Evolutionary conservation across 2,329 filamentous ascomycete genomes (phyloP).

Genomic region (Arachnopeziza araneosa): DNA sequence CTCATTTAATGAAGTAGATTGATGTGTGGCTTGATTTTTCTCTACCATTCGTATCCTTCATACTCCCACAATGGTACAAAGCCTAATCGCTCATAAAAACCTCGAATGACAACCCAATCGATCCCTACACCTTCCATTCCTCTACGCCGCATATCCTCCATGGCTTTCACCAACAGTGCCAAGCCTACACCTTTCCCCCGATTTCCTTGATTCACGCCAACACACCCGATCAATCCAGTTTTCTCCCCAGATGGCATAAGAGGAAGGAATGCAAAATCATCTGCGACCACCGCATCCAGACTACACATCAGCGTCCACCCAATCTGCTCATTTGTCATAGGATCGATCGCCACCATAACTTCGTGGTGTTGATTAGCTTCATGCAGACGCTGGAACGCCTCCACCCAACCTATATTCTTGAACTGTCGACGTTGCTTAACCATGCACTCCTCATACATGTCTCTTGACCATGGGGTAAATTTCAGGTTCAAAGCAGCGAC

Average conservation of each 20-base stretch:
- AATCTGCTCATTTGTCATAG: constrained; percentile 32
- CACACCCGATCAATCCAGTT: constrained; percentile 40
- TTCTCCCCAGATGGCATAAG: constrained; percentile 32
- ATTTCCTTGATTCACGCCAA: constrained; percentile 36
- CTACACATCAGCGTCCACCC: constrained; percentile 42
- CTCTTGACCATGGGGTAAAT: not conserved
- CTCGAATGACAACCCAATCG: constrained; percentile 38
- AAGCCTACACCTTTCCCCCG: constrained; percentile 37
- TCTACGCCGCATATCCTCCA: constrained; percentile 38
- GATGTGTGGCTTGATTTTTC: not conserved
- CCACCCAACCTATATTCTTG: constrained; percentile 35
- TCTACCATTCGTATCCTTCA: constrained; percentile 23
- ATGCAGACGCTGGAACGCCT: constrained; percentile 34
- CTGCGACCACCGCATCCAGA: constrained; percentile 28
- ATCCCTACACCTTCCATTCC: constrained; percentile 39
- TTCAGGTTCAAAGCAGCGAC: constrained; percentile 26
- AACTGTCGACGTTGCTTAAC: constrained; percentile 29
- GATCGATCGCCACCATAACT: constrained; percentile 38
- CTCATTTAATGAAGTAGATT: not conserved
- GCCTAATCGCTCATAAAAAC: constrained; percentile 40
- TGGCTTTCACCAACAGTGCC: constrained; percentile 37
- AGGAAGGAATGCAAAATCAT: constrained; percentile 37
- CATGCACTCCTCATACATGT: constrained; percentile 1
- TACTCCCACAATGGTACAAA: constrained; percentile 37
- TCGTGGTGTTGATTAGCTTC: constrained; percentile 33